phyloP scores from a whole-genome alignment of 2,329 filamentous ascomycete genomes.

The Tolypocladium nubicola region DNA sequence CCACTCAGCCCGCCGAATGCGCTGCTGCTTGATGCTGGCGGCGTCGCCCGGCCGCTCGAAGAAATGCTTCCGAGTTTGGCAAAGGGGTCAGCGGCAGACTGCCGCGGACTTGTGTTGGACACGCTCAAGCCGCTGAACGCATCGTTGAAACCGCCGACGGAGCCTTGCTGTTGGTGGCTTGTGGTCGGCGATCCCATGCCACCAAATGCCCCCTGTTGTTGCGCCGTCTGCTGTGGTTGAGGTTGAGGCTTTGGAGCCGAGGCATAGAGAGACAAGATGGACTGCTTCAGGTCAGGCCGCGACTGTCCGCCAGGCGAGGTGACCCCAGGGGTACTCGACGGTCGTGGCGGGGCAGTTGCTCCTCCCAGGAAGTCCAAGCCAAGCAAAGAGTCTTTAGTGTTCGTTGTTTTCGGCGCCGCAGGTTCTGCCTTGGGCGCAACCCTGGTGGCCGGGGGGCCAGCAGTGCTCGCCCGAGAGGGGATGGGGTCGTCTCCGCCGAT shows the following conservation, averaged over 20 bases:
- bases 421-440: conserved; percentile 51
- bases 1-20: conserved; percentile 50
- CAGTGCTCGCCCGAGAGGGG: conserved; percentile 62
- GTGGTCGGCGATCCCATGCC: conserved; percentile 50
- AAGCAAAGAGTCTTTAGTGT: conserved; percentile 77
- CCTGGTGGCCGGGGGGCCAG: conserved; percentile 51
- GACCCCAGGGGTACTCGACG: conserved; percentile 68
- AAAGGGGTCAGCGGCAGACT: conserved; percentile 45
- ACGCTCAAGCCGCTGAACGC: conserved; percentile 50
- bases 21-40: conserved; percentile 23
- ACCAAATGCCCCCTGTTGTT: conserved; percentile 54
- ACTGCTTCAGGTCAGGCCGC: conserved; percentile 90
- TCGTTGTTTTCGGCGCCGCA: conserved; percentile 57
- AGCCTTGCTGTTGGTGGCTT: conserved; percentile 37
- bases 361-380: conserved; percentile 88
- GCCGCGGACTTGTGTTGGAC: conserved; percentile 27
- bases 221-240: conserved; percentile 38
- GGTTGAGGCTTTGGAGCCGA: conserved; percentile 69
- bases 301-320: conserved; percentile 54
- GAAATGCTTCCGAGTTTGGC: conserved; percentile 40
- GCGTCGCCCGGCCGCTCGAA: conserved; percentile 20
- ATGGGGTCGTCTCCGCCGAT: conserved; percentile 68
- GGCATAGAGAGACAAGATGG: conserved; percentile 89
- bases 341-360: conserved; percentile 60
- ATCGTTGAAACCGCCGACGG: conserved; percentile 61